Evolutionary conservation across 352 stramenopile species (phyloP).

Genomic region (Phytophthora pinifolia): DNA sequence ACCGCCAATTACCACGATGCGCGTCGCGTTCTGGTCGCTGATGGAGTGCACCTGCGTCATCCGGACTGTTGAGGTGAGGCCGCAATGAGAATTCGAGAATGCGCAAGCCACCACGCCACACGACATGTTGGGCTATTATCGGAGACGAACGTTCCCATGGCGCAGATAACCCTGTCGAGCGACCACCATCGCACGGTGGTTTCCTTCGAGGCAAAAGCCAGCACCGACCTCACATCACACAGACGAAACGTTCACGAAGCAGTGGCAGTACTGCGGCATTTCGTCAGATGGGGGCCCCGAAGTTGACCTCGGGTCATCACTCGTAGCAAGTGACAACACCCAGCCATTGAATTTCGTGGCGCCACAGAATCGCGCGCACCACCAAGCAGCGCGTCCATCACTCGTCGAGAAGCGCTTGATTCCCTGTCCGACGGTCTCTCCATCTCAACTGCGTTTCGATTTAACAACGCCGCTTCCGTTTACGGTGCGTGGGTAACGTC

Average conservation of each 20-base stretch:
- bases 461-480: constrained; percentile 2
- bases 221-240: neutral
- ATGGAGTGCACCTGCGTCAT: constrained; percentile 20
- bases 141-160: neutral
- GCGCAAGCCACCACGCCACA: too few relatives aligned
- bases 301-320: too few relatives aligned
- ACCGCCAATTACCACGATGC: constrained; percentile 38
- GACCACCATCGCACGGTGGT: too few relatives aligned
- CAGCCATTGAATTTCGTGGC: constrained; percentile 10
- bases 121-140: neutral
- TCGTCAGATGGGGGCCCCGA: too few relatives aligned
- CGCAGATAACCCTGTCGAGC: too few relatives aligned
- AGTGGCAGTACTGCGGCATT: too few relatives aligned
- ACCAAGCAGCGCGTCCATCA: neutral
- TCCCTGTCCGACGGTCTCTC: constrained; percentile 1
- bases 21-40: constrained; percentile 13
- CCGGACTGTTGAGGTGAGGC: too few relatives aligned
- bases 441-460: neutral
- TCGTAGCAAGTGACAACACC: constrained; percentile 4
- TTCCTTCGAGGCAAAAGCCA: too few relatives aligned
- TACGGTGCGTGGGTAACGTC: too few relatives aligned
- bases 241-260: neutral
- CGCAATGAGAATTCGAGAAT: too few relatives aligned
- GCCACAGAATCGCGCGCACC: constrained; percentile 11
- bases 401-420: too few relatives aligned